Base-by-base conservation (phyloP, 2,329 filamentous ascomycete genomes). In the Paecilomyces niveus region DNA sequence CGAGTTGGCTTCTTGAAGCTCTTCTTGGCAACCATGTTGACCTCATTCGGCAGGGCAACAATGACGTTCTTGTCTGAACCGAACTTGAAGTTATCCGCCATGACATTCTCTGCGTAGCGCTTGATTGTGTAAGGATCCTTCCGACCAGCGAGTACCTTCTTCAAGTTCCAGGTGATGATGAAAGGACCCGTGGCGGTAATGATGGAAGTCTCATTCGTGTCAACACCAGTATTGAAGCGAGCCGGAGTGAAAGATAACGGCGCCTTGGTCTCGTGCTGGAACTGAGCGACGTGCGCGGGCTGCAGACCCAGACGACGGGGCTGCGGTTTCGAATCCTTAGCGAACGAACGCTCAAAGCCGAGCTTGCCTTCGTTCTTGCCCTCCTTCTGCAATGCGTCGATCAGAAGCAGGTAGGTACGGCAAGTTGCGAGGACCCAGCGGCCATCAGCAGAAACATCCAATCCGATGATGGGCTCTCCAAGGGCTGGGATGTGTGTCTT, bases 61-160 rank as follows among this genome's bases (percentile, higher is more conserved):
- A 99, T 96, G 67, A 99, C 91, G 68, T 97, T 97, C 84, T 96
- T 96, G 75, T 99, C 94, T 4, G 88, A 92, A 53, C 93, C 93
- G 69, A 92, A 99, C 68, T 94, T 92, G 85, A 99, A 99, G 73
- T 99, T 96, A 73, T 99, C 94, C 3, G 94, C 94, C 81, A 95
- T 97, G 70, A 99, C 92, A 63, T 96, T 89, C 68, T 99, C 94
- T 0, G 86, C 83, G 72, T 99, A 99, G 15, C 94, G 88, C 81
- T 97, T 97, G 81, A 99, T 97, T 66, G 87, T 89, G 78, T 99
- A 99, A 0, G 93, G 89, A 60, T 94, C 89, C 75, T 92, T 94
- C 63, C 83, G 84, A 56, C 90, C 90, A 22, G 82, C 82, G 13
- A 97, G 75, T 0, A 97, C 83, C 80, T 96, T 96, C 82, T 92